Percentiles rank a stretch among this genome's conserved stretches.
Conservation (phyloP, 2,329 filamentous ascomycete species). For the Colletotrichum spinosum region DNA sequence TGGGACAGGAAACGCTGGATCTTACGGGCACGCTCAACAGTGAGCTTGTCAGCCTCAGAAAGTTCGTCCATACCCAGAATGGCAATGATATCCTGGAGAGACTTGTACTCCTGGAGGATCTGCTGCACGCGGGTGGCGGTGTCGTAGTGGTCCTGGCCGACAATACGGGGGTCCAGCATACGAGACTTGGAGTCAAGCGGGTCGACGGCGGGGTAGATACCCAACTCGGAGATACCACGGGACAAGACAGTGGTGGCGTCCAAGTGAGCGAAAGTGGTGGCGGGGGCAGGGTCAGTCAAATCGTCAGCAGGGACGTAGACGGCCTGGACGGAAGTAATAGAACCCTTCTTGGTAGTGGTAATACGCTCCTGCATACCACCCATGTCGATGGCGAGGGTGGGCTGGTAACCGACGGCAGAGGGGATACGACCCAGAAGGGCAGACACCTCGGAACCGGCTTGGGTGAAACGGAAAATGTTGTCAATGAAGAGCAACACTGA, state of each 20-base stretch:
- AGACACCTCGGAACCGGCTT: constrained; percentile 99
- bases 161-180: constrained; percentile 99
- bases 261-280: constrained; percentile 99
- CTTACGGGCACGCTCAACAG: constrained; percentile 99
- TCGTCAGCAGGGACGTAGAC: constrained; percentile 99
- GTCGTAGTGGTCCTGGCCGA: constrained; percentile 97
- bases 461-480: constrained; percentile 99
- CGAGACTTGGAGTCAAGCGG: constrained; percentile 99
- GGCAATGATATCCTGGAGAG: constrained; percentile 99
- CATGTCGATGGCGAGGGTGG: constrained; percentile 98
- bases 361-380: constrained; percentile 99
- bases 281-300: constrained; percentile 99
- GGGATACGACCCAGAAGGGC: constrained; percentile 99
- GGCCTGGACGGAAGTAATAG: constrained; percentile 99
- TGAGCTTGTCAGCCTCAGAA: constrained; percentile 99
- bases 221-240: constrained; percentile 99
- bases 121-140: constrained; percentile 96
- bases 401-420: constrained; percentile 99
- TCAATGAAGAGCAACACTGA: constrained; percentile 98
- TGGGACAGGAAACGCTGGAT: constrained; percentile 99
- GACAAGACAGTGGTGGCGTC: constrained; percentile 99
- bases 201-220: constrained; percentile 99
- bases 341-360: constrained; percentile 99
- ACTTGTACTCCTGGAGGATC: constrained; percentile 99
- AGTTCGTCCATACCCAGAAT: constrained; percentile 99